Percentiles rank a stretch among this genome's conserved stretches.
phyloP scores from a whole-genome alignment of 768 basidiomycete species.

The Clathrus columnatus region DNA sequence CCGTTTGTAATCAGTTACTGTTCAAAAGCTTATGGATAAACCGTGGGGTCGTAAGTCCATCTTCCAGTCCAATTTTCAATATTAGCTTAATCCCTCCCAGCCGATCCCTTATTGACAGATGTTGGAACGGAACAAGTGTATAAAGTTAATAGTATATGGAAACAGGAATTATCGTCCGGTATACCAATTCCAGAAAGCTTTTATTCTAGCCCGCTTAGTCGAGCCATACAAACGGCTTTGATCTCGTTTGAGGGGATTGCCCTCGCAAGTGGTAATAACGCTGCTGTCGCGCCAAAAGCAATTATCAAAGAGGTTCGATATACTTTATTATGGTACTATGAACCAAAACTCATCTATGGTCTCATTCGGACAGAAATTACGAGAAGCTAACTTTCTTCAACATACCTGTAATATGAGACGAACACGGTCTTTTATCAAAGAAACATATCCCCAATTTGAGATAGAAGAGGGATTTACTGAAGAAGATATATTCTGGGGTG shows the following conservation, averaged over 20 bases:
- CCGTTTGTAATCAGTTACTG: conserved; percentile 53
- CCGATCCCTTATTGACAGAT: conserved; percentile 57
- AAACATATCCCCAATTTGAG: conserved; percentile 40
- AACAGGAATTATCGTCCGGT: conserved; percentile 29
- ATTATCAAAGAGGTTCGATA: conserved; percentile 48
- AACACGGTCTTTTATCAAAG: conserved; percentile 37
- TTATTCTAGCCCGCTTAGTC: conserved; percentile 56
- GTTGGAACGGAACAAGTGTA: conserved; percentile 50
- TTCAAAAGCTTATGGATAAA: conserved; percentile 55
- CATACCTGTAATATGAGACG: conserved; percentile 67
- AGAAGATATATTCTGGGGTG: conserved; percentile 51
- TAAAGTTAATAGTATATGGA: conserved; percentile 38
- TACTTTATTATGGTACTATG: background rate
- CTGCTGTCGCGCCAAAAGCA: conserved; percentile 16
- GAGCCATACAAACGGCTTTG: conserved; percentile 49
- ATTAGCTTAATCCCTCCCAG: conserved; percentile 25
- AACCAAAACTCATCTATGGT: background rate
- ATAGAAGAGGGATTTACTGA: conserved; percentile 55
- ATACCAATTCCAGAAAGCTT: conserved; percentile 46
- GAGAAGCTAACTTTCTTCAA: conserved; percentile 50
- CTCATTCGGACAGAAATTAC: conserved; percentile 39
- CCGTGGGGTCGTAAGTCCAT: conserved; percentile 60
- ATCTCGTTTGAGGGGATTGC: conserved; percentile 37
- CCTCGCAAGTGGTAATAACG: conserved; percentile 19
- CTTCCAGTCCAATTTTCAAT: background rate